Percentiles rank a stretch among this genome's conserved stretches.
These are phyloP conservation scores for Thalia dealbata DNA, from an alignment of 176 grass and related monocot species.

Conservation along the genomic window DNA sequence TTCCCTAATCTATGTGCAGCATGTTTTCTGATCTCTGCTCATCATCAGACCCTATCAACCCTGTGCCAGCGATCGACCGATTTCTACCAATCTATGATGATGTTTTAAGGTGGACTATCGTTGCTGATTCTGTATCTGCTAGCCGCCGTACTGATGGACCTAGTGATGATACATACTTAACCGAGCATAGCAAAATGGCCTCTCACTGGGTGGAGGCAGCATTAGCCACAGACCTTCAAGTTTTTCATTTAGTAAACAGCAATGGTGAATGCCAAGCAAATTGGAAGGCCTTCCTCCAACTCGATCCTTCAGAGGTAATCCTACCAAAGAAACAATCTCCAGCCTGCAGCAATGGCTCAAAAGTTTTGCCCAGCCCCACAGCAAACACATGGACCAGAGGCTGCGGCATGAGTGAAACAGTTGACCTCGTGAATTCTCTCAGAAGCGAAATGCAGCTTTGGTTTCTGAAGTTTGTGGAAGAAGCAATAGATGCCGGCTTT, in stretches of 20 bases:
- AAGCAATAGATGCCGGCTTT: conserved; percentile 69
- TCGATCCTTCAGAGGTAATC: conserved; percentile 38
- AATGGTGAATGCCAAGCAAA: conserved; percentile 21
- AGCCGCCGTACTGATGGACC: background rate
- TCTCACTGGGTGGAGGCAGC: conserved; percentile 64
- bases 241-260: conserved; percentile 39
- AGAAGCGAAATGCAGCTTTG: conserved; percentile 55
- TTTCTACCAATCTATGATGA: conserved; percentile 65
- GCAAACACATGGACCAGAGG: conserved; percentile 33
- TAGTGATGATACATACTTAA: conserved; percentile 22
- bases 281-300: conserved; percentile 18
- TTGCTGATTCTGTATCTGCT: conserved; percentile 26
- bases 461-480: conserved; percentile 78
- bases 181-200: conserved; percentile 31
- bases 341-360: conserved; percentile 27
- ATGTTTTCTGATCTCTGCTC: conserved; percentile 66
- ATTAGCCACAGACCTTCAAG: conserved; percentile 65
- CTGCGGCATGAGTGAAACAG: conserved; percentile 35
- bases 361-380: conserved; percentile 13
- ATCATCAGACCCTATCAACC: conserved; percentile 33
- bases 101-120: conserved; percentile 40
- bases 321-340: conserved; percentile 33
- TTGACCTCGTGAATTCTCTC: conserved; percentile 30
- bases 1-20: conserved; percentile 27
- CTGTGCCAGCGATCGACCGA: conserved; percentile 46